Evolutionary conservation across 1,284 basidiomycete species (phyloP).

Genomic region (Rhodotorula sp.): DNA sequence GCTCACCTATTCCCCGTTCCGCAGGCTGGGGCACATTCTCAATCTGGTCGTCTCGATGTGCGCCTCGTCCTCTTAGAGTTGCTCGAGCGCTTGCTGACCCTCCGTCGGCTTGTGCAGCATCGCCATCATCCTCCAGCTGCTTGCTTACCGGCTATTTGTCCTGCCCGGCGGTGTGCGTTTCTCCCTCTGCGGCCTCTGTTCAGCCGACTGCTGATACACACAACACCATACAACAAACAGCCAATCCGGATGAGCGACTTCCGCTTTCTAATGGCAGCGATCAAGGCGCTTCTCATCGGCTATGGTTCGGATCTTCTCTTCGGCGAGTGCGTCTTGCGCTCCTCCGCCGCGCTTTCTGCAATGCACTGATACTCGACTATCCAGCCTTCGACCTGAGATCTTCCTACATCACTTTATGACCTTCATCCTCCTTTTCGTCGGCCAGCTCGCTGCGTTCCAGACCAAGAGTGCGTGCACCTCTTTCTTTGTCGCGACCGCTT

Average conservation of each 20-base stretch:
- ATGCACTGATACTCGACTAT: no score
- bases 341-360: no score
- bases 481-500: background rate
- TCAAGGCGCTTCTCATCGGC: slow-evolving; percentile 16
- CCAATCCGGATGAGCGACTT: slow-evolving; percentile 8
- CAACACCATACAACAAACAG: background rate
- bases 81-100: background rate
- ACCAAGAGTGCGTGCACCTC: slow-evolving; percentile 4
- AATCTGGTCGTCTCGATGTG: slow-evolving; percentile 13
- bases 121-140: slow-evolving; percentile 7
- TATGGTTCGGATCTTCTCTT: slow-evolving; percentile 17
- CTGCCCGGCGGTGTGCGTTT: background rate
- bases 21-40: slow-evolving; percentile 26
- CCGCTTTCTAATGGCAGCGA: background rate
- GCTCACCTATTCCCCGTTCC: no score
- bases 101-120: background rate
- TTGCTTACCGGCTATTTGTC: slow-evolving; percentile 16
- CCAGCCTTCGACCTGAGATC: background rate
- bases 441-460: slow-evolving; percentile 9
- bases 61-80: background rate
- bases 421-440: slow-evolving; percentile 22
- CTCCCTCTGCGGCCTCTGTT: no score
- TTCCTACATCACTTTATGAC: slow-evolving; percentile 30
- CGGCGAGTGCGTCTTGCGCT: background rate
- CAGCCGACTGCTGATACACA: no score